phyloP scores from a whole-genome alignment of 2,329 filamentous ascomycete species.

The Onygena corvina region DNA sequence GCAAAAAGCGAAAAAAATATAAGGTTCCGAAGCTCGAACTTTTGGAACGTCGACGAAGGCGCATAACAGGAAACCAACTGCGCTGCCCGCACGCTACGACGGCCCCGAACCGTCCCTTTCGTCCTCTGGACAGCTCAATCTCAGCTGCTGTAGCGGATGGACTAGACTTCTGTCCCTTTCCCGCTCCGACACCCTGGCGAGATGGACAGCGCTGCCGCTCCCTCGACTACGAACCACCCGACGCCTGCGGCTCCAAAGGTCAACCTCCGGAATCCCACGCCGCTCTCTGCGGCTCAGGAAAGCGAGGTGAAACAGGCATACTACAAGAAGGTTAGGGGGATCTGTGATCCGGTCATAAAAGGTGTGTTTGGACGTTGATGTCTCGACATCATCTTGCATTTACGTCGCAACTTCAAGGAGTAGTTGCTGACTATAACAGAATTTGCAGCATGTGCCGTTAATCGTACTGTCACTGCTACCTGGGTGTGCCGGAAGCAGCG shows the following conservation, averaged over 20 bases:
- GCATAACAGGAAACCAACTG: too few relatives aligned
- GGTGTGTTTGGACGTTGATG: constrained; percentile 36
- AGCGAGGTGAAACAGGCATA: constrained; percentile 69
- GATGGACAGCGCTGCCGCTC: constrained; percentile 14
- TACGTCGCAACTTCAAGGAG: too few relatives aligned
- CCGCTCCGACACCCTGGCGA: constrained; percentile 13
- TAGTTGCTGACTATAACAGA: constrained; percentile 40
- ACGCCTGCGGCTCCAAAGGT: constrained; percentile 19
- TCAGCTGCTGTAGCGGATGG: neutral
- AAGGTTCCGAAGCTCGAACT: neutral
- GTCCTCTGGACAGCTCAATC: too few relatives aligned
- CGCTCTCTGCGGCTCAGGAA: constrained; percentile 71
- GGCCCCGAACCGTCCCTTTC: too few relatives aligned
- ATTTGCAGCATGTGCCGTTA: constrained; percentile 80
- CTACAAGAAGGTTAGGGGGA: constrained; percentile 61
- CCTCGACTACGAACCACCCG: constrained; percentile 17
- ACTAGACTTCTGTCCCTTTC: neutral
- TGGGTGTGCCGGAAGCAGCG: constrained; percentile 74
- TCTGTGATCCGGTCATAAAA: constrained; percentile 69
- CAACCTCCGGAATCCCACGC: constrained; percentile 59
- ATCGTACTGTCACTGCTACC: constrained; percentile 74
- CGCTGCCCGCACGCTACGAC: too few relatives aligned
- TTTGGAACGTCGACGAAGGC: neutral
- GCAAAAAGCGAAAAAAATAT: neutral
- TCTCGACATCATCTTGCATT: neutral